Conservation (phyloP, 192 early-diverging fungal genomes). For the Gaertneriomyces sp. region DNA sequence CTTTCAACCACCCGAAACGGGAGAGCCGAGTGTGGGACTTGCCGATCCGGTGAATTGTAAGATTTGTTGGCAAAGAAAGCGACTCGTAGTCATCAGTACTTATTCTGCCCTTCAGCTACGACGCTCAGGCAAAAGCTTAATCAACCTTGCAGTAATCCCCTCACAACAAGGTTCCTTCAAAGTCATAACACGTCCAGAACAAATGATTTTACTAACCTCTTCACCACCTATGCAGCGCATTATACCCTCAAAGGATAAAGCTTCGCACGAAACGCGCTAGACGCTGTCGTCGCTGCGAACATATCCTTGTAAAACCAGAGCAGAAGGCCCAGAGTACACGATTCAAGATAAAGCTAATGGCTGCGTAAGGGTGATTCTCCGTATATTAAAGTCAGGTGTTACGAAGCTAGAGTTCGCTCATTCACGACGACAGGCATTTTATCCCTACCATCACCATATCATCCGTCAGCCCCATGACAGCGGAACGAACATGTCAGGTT, state of each 20-base stretch:
- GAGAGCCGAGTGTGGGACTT: too few relatives aligned
- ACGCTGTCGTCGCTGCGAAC: slow-evolving; percentile 80
- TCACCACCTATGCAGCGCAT: slow-evolving; percentile 33
- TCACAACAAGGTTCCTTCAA: slow-evolving; percentile 4
- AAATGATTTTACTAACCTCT: too few relatives aligned
- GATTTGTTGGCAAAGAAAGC: too few relatives aligned
- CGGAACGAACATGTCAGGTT: slow-evolving; percentile 34
- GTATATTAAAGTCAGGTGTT: not conserved
- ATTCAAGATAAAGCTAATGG: slow-evolving; percentile 88
- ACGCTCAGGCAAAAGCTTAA: slow-evolving; percentile 57
- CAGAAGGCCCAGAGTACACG: slow-evolving; percentile 81
- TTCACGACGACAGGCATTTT: slow-evolving; percentile 50
- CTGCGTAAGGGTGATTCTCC: slow-evolving; percentile 52
- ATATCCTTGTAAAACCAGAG: slow-evolving; percentile 89
- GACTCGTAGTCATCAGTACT: too few relatives aligned
- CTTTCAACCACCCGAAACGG: not conserved
- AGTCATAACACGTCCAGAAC: too few relatives aligned
- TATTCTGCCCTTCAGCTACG: slow-evolving; percentile 41
- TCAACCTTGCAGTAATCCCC: slow-evolving; percentile 61
- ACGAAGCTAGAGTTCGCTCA: slow-evolving; percentile 3
- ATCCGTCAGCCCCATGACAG: slow-evolving; percentile 11
- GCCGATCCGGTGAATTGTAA: too few relatives aligned
- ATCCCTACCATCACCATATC: slow-evolving; percentile 74
- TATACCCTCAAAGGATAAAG: slow-evolving; percentile 79
- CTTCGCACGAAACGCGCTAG: slow-evolving; percentile 83